Conservation (phyloP, 2,329 filamentous ascomycete genomes). For the Talaromyces amestolkiae region DNA sequence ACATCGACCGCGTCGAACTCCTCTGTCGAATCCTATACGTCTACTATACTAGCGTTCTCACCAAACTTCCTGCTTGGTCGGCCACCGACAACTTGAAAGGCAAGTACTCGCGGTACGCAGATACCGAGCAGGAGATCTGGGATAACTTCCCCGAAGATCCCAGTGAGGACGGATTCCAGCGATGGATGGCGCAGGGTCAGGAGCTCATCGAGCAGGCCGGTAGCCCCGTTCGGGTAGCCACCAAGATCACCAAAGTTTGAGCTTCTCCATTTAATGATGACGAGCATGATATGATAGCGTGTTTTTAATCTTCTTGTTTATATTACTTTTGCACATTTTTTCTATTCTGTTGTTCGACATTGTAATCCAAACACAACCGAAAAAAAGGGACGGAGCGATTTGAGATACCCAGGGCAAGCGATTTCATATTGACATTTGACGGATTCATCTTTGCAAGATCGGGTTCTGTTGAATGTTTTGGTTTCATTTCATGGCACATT, state of each 20-base stretch:
- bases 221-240: slow-evolving; percentile 29
- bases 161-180: slow-evolving; percentile 39
- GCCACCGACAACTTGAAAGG: slow-evolving; percentile 38
- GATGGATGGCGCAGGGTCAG: slow-evolving; percentile 42
- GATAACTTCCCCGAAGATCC: slow-evolving; percentile 44
- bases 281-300: background rate
- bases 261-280: background rate
- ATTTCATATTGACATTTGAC: slow-evolving; percentile 21
- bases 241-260: slow-evolving; percentile 17
- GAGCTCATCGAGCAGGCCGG: slow-evolving; percentile 42
- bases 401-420: slow-evolving; percentile 37
- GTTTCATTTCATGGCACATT: slow-evolving; percentile 12
- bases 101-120: slow-evolving; percentile 42
- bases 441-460: background rate
- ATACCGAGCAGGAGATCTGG: slow-evolving; percentile 40
- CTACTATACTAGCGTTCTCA: slow-evolving; percentile 45
- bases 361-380: background rate
- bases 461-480: background rate
- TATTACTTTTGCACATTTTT: background rate
- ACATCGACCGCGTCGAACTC: slow-evolving; percentile 40
- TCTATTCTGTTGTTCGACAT: background rate
- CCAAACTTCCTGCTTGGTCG: slow-evolving; percentile 43
- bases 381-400: slow-evolving; percentile 6
- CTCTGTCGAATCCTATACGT: slow-evolving; percentile 48
- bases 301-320: background rate